Base-by-base conservation (phyloP, 2,329 filamentous ascomycete genomes). In the Sarocladium oryzae region DNA sequence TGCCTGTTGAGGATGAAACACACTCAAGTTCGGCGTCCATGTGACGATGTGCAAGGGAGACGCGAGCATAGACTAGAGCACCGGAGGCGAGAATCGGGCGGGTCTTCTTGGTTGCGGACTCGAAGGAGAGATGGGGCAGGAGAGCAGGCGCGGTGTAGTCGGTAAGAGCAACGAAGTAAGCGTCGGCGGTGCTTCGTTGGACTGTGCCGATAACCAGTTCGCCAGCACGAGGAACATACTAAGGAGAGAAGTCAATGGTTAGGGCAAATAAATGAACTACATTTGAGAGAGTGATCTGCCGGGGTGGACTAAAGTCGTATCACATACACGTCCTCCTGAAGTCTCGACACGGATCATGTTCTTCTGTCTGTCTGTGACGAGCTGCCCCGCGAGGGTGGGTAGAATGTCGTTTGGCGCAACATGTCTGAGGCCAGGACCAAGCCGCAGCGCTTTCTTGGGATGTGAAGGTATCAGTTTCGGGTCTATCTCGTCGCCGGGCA, bases 21-120 rank as follows among this genome's bases (percentile, higher is more conserved):
- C 93, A 97, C 61, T 95, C 89, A 40, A 99, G 74, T 70, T 97
- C 93, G 1, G 89, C 79, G 62, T 96, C 89, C 72, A 91, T 89
- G 67, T 91, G 86, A 56, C 85, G 84, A 61, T 89, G 86, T 16
- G 88, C 85, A 36, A 86, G 80, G 24, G 80, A 75, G 38, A 99
- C 82, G 55, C 92, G 86, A 33, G 91, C 92, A 70, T 97, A 97
- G 32, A 97, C 89, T 24, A 96, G 72, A 50, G 89, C 83, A 33
- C 89, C 89, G 13, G 81, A 63, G 24, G 77, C 73, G 38, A 97
- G 79, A 56, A 88, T 78, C 0, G 93, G 93, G 1, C 91, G 79
- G 2, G 89, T 96, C 72, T 97, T 97, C 68, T 91, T 93, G 40
- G 86, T 89, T 16, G 90, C 93, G 56, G 84, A 84, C 69, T 97